Conservation (phyloP, 805 yeast genomes). For the Diddensiella caesifluorescens region DNA sequence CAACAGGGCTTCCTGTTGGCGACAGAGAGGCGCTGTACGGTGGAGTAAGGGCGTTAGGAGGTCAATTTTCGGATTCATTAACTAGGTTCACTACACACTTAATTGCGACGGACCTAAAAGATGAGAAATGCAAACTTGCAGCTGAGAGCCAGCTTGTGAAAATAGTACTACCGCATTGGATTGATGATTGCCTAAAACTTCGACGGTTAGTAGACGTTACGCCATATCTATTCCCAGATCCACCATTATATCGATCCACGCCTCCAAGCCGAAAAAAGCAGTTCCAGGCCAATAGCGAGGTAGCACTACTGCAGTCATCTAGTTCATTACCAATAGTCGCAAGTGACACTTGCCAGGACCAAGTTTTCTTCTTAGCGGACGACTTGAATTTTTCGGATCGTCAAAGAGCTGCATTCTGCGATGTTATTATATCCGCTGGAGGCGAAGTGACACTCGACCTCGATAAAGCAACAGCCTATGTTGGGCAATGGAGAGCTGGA, state of each 20-base stretch:
- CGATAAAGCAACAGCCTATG: slow-evolving; percentile 41
- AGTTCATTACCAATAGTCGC: too few species aligned
- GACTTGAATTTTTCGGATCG: slow-evolving; percentile 53
- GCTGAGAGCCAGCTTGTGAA: slow-evolving; percentile 27
- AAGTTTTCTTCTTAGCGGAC: slow-evolving; percentile 44
- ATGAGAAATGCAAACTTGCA: slow-evolving; percentile 58
- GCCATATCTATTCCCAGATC: slow-evolving; percentile 46
- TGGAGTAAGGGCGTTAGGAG: slow-evolving; percentile 72
- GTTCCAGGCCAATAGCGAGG: too few species aligned
- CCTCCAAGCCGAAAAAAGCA: too few species aligned
- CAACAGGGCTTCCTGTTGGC: slow-evolving; percentile 50
- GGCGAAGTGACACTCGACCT: slow-evolving; percentile 41
- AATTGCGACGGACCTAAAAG: slow-evolving; percentile 46
- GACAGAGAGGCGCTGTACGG: slow-evolving; percentile 65
- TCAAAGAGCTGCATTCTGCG: slow-evolving; percentile 36
- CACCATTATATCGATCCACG: slow-evolving; percentile 17
- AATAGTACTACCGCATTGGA: slow-evolving; percentile 74
- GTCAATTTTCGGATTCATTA: slow-evolving; percentile 56
- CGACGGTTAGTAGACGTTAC: slow-evolving; percentile 47
- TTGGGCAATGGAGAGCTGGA: slow-evolving; percentile 63
- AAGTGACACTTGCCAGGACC: too few species aligned
- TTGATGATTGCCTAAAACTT: slow-evolving; percentile 59
- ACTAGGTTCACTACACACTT: slow-evolving; percentile 76
- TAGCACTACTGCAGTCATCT: too few species aligned
- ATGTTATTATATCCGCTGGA: slow-evolving; percentile 47